Conservation (phyloP, 192 early-diverging fungal species). For the Coemansia pectinata region DNA sequence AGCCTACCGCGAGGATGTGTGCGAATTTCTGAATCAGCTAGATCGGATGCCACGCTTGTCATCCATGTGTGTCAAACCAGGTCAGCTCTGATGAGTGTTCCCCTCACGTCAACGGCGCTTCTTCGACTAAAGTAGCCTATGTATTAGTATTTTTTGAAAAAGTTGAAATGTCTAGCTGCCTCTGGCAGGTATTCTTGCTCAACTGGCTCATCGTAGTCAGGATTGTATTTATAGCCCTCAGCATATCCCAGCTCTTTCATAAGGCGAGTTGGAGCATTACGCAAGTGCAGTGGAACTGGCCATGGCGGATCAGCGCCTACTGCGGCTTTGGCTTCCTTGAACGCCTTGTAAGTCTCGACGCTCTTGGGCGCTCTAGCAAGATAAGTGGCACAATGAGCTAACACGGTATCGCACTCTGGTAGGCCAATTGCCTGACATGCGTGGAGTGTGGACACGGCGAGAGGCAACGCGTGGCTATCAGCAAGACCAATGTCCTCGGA, state of each 20-base stretch:
- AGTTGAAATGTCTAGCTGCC: constrained; percentile 61
- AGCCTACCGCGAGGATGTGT: constrained; percentile 47
- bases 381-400: constrained; percentile 79
- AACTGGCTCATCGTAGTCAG: constrained; percentile 69
- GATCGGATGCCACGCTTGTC: constrained; percentile 39
- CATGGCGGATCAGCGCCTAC: constrained; percentile 63
- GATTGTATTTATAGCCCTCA: constrained; percentile 82
- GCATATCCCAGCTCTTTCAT: constrained; percentile 85
- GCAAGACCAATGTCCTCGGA: constrained; percentile 90
- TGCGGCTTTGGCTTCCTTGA: constrained; percentile 63
- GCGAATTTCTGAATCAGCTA: constrained; percentile 38
- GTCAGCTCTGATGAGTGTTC: neutral
- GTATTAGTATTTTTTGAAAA: constrained; percentile 48
- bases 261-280: constrained; percentile 77
- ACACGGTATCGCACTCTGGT: constrained; percentile 87
- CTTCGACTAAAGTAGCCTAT: neutral
- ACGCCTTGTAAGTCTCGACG: constrained; percentile 78
- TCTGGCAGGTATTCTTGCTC: constrained; percentile 80
- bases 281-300: constrained; percentile 83
- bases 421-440: constrained; percentile 87
- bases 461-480: constrained; percentile 71
- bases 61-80: neutral
- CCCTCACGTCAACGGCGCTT: neutral
- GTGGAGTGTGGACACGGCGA: constrained; percentile 76
- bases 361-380: constrained; percentile 81